Conservation (phyloP, 371 early-diverging fungal species). For the Lichtheimia ramosa region DNA sequence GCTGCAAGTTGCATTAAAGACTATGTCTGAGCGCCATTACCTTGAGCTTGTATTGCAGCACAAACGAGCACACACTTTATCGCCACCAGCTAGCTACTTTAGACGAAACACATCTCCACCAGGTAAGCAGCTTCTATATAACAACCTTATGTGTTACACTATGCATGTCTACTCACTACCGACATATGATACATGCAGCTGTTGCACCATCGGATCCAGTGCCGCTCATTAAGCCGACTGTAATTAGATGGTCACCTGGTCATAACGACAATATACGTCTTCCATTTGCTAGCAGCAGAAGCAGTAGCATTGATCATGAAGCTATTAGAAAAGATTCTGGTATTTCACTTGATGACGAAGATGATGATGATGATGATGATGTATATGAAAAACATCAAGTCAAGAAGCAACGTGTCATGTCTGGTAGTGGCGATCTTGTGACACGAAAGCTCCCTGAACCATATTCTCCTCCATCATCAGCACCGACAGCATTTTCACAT, state of each 20-base stretch:
- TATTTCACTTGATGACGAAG: conserved; percentile 29
- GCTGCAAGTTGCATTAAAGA: conserved; percentile 26
- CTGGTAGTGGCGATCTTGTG: conserved; percentile 19
- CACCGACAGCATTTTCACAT: not conserved
- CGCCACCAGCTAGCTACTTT: conserved; percentile 7
- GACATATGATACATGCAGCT: not conserved
- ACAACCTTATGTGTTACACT: conserved; percentile 4
- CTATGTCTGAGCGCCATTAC: conserved; percentile 21
- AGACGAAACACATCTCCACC: conserved; percentile 4
- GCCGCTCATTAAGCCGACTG: conserved; percentile 47
- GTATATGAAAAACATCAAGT: not conserved
- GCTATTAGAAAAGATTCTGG: conserved; percentile 38
- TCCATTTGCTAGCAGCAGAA: not conserved
- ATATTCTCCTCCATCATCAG: conserved; percentile 11
- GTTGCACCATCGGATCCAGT: conserved; percentile 7
- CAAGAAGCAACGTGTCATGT: conserved; percentile 38
- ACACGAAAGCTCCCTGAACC: conserved; percentile 31
- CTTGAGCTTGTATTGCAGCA: conserved; percentile 32
- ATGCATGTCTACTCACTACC: not conserved
- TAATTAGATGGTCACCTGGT: conserved; percentile 34
- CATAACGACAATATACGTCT: conserved; percentile 8
- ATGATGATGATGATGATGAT: not conserved
- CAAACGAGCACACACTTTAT: conserved; percentile 19
- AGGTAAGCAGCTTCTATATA: not conserved
- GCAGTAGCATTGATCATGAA: not conserved